Percentiles rank a stretch among this genome's conserved stretches.
Conservation (phyloP, 2,329 filamentous ascomycete species). For the Clonostachys chloroleuca region DNA sequence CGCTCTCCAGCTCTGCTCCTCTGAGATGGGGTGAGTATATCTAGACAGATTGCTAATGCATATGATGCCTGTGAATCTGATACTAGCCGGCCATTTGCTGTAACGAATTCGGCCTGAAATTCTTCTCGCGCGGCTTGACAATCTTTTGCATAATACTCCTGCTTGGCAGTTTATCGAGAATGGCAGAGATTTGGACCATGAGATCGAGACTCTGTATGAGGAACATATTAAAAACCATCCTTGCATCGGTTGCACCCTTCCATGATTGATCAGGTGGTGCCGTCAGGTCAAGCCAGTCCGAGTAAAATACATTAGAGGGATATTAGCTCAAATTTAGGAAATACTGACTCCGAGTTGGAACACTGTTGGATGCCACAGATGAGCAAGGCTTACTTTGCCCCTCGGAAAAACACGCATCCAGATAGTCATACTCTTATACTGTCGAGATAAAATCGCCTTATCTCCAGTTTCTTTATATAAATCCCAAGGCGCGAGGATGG, state of each 20-base stretch:
- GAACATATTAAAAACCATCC: background rate
- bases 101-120: background rate
- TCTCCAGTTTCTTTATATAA: constrained; percentile 1
- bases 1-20: background rate
- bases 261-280: background rate
- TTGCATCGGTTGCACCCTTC: background rate
- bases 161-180: background rate
- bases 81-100: background rate
- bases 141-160: background rate
- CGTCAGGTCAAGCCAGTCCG: background rate
- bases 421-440: background rate
- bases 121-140: background rate
- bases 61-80: background rate
- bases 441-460: background rate
- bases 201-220: background rate
- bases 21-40: background rate
- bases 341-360: background rate
- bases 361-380: background rate
- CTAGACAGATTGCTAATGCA: background rate
- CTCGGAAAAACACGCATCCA: background rate
- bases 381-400: background rate
- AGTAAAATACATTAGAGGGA: constrained; percentile 1
- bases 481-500: background rate
- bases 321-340: background rate
- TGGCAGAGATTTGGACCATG: background rate